Percentiles rank a stretch among this genome's conserved stretches.
Evolutionary conservation across 2,329 filamentous ascomycete genomes (phyloP).

Genomic region (Magnaporthiopsis incrustans): DNA sequence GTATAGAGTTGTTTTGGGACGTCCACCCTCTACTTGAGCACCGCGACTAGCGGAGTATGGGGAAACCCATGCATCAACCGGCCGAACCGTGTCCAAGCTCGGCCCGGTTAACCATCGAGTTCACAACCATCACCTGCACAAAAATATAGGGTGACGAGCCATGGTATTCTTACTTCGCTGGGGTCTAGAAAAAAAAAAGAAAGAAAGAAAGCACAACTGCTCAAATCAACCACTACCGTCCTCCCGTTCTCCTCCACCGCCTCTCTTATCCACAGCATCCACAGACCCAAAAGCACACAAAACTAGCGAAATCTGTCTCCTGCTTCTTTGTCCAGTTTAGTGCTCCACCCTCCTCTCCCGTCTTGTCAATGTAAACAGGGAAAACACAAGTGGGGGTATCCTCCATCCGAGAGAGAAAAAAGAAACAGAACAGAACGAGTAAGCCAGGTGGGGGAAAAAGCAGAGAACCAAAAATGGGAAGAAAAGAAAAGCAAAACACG

Average conservation of each 20-base stretch:
- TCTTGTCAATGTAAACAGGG: neutral
- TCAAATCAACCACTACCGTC: neutral
- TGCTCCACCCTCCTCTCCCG: neutral
- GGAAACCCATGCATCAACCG: no score
- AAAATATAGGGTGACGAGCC: no score
- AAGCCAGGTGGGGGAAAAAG: neutral
- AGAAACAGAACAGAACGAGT: no score
- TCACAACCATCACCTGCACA: no score
- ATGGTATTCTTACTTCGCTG: neutral
- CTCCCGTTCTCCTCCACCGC: no score
- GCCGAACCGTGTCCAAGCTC: no score
- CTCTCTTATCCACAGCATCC: neutral
- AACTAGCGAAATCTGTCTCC: neutral
- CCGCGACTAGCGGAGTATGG: no score
- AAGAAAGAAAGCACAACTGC: neutral
- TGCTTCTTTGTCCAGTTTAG: neutral
- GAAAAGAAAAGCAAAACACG: neutral
- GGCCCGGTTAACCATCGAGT: no score
- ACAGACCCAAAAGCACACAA: neutral
- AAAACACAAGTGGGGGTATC: neutral
- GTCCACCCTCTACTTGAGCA: no score
- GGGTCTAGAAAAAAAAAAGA: neutral
- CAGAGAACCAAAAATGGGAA: constrained; percentile 1
- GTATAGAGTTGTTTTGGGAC: no score
- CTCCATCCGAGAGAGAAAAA: neutral